A percentile compares a stretch with the other conserved stretches of the same genome.
These are phyloP conservation scores for Gastrolobium bilobum DNA, from an alignment of 306 rosid species.

Conservation along the genomic window DNA sequence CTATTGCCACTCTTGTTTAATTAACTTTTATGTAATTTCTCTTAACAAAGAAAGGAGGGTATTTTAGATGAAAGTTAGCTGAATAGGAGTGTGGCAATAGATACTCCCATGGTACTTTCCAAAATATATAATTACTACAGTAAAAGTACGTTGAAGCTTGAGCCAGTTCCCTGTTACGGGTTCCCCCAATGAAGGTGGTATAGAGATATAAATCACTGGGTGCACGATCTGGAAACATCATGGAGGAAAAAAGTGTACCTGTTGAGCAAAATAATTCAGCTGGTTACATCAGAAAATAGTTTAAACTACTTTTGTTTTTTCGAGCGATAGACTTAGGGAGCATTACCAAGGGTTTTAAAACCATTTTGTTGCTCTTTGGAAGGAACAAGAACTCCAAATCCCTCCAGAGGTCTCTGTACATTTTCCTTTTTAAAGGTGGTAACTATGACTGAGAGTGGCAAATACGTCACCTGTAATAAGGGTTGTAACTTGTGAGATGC, in stretches of 20 bases:
- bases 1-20: conserved; percentile 13
- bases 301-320: conserved; percentile 32
- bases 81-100: conserved; percentile 1
- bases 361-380: conserved; percentile 84
- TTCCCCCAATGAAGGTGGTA: conserved; percentile 92
- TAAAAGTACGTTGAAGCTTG: conserved; percentile 75
- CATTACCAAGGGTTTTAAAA: conserved; percentile 87
- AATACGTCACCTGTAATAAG: conserved; percentile 75
- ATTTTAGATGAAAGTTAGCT: neutral
- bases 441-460: conserved; percentile 84
- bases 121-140: conserved; percentile 37
- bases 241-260: conserved; percentile 96
- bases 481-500: conserved; percentile 22
- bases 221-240: conserved; percentile 98
- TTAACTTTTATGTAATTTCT: conserved; percentile 20
- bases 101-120: conserved; percentile 13
- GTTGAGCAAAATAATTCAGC: conserved; percentile 48
- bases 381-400: conserved; percentile 97
- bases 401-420: conserved; percentile 90
- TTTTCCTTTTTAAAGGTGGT: conserved; percentile 85
- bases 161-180: conserved; percentile 78
- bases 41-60: neutral
- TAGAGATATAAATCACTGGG: conserved; percentile 78
- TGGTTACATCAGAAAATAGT: conserved; percentile 33
- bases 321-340: conserved; percentile 44